Evolutionary conservation across 148 eudicot genomes (phyloP).

Genomic region (Rhododendron ferrugineum): DNA sequence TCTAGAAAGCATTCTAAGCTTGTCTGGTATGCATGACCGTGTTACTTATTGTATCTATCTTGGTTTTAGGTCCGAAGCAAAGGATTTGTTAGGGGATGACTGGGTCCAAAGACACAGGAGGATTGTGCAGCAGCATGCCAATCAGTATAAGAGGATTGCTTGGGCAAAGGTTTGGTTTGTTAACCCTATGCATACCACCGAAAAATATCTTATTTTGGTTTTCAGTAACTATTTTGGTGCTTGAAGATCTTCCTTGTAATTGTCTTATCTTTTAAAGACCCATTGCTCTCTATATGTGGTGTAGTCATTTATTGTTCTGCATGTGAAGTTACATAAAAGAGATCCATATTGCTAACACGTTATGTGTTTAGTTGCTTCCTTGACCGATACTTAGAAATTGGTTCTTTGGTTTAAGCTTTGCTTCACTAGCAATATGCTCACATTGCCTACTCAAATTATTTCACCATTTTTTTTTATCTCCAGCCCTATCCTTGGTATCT

Average conservation of each 20-base stretch:
- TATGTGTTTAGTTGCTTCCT: not conserved
- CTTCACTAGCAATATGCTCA: not conserved
- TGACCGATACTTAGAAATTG: not conserved
- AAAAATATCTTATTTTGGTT: conserved; percentile 2
- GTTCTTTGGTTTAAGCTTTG: not conserved
- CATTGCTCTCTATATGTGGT: not conserved
- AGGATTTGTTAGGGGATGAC: conserved; percentile 90
- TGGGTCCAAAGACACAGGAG: conserved; percentile 99
- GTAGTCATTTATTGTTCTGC: not conserved
- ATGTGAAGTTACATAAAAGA: not conserved
- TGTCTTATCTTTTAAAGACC: not conserved
- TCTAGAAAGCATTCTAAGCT: not conserved
- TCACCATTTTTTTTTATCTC: not conserved
- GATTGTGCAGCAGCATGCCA: conserved; percentile 94
- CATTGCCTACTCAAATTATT: not conserved
- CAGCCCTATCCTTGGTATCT: not conserved
- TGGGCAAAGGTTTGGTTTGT: conserved; percentile 77
- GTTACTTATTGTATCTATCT: conserved; percentile 7
- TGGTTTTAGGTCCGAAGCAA: conserved; percentile 78
- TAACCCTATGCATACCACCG: not conserved
- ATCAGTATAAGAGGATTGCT: conserved; percentile 92
- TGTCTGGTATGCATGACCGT: not conserved
- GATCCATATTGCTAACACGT: not conserved
- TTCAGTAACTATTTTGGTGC: not conserved
- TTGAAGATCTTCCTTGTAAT: not conserved